Evolutionary conservation across 345 rosid species (phyloP).

Genomic region (Ricinus communis): DNA sequence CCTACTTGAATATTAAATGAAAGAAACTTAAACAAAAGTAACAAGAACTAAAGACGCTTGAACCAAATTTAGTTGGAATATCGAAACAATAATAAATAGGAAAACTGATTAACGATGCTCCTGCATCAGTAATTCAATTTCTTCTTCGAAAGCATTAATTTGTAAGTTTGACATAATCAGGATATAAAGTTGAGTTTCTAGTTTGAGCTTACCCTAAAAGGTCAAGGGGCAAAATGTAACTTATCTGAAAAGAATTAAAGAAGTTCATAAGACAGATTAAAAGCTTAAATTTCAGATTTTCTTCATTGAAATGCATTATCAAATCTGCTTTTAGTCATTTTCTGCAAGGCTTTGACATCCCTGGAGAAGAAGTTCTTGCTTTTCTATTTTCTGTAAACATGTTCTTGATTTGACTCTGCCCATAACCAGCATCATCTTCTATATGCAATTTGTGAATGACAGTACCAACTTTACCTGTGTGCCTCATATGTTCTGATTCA

Average conservation of each 20-base stretch:
- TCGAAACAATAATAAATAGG: too few relatives aligned
- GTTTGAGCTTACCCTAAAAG: background rate
- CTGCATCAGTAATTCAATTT: background rate
- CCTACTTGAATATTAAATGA: too few relatives aligned
- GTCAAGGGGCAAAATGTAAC: background rate
- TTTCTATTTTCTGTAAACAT: background rate
- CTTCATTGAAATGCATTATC: background rate
- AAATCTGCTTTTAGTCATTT: background rate
- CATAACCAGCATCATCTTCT: conserved; percentile 8
- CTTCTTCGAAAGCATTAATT: background rate
- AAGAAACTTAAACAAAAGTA: too few relatives aligned
- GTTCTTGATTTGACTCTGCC: background rate
- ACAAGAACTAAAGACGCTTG: too few relatives aligned
- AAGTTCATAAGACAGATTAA: background rate
- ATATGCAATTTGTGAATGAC: background rate
- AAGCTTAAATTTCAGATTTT: background rate
- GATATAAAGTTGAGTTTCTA: background rate
- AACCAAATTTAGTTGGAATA: too few relatives aligned
- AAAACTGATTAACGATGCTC: too few relatives aligned
- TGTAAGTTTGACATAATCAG: background rate
- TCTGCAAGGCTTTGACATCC: background rate
- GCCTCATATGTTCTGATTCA: background rate
- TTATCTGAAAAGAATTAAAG: background rate
- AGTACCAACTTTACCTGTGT: background rate
- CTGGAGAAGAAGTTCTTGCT: too few relatives aligned